Percentiles rank a stretch among this genome's conserved stretches.
phyloP scores from a whole-genome alignment of 2,329 filamentous ascomycete genomes.

The Neofusicoccum cordaticola region DNA sequence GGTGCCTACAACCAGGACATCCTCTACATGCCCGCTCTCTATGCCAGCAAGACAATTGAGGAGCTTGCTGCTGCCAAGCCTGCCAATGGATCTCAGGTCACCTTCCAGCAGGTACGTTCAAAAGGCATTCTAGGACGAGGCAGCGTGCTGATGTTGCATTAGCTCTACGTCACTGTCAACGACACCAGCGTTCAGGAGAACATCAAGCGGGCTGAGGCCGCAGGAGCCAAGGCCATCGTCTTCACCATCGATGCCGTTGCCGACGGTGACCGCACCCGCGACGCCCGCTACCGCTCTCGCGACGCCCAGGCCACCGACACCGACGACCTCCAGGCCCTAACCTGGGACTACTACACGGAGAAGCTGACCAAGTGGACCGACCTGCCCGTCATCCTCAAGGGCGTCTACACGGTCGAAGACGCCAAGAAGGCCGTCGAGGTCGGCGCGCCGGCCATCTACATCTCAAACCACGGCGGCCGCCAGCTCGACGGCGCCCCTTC shows the following conservation, averaged over 20 bases:
- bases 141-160: slow-evolving; percentile 31
- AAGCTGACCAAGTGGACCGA: slow-evolving; percentile 36
- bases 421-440: slow-evolving; percentile 35
- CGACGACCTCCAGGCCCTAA: slow-evolving; percentile 28
- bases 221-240: slow-evolving; percentile 40
- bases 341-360: slow-evolving; percentile 33
- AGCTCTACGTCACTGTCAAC: slow-evolving; percentile 39
- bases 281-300: slow-evolving; percentile 32
- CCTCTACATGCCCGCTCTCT: slow-evolving; percentile 48
- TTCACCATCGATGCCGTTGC: slow-evolving; percentile 42
- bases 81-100: neutral
- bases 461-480: slow-evolving; percentile 44
- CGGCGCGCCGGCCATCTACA: slow-evolving; percentile 38
- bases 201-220: slow-evolving; percentile 31
- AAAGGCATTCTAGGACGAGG: neutral
- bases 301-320: slow-evolving; percentile 32
- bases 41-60: slow-evolving; percentile 21
- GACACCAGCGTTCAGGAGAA: slow-evolving; percentile 31
- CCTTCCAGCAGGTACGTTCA: slow-evolving; percentile 2
- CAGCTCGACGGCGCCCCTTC: slow-evolving; percentile 54
- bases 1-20: slow-evolving; percentile 49
- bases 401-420: slow-evolving; percentile 40
- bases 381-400: slow-evolving; percentile 40
- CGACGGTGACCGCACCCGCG: slow-evolving; percentile 37
- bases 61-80: slow-evolving; percentile 32